Base-by-base conservation (phyloP, 164 flowering plant species). In the Vitis cinerea region DNA sequence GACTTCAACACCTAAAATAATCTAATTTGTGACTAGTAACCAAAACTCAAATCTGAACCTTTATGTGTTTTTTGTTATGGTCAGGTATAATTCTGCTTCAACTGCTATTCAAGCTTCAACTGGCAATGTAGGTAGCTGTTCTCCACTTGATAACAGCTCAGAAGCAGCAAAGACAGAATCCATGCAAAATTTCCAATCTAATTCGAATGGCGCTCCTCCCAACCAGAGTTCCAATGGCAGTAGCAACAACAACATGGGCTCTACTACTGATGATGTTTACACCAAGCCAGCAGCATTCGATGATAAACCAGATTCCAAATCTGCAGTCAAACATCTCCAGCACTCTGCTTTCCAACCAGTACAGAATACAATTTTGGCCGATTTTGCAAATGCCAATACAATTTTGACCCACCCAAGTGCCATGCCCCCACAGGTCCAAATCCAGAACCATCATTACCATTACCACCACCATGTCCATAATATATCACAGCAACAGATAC, bases 361-460 rank as follows among this genome's bases (percentile, higher is more conserved):
- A 11, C 50, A 80, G 55, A 60, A 50, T 50, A 55, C 61, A 66
- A 50, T 61, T 17, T 10, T 60, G 53, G 51, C 64, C 12, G 65
- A 76, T 67, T 30, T 50, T 65, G 64, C 63, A 17, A 27, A 9
- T 16, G 56, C 68, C 49, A 60, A 50, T 50, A 55, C 61, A 66
- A 50, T 64, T 17, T 10, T 60, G 53, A 31, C 64, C 12, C 80
- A 73, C 69, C 19, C 52, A 61, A 59, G 31, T 16, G 73, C 56
- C 16, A 9, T 12, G 16, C 44, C 71, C 12, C 77, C 55, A 49
- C 69, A 75, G 37, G 64, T 66, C 53, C 74, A 77, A 66, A 71
- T 73, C 16, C 76, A 68, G 61, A 77, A 78, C 75, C 79, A 73
- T 60, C 75, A 72, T 62, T 78, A 77, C 60, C 74, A 78, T 68